These are phyloP conservation scores for Chlamydomonas urium DNA, from an alignment of 139 green algal genomes.

Conservation along the genomic window DNA sequence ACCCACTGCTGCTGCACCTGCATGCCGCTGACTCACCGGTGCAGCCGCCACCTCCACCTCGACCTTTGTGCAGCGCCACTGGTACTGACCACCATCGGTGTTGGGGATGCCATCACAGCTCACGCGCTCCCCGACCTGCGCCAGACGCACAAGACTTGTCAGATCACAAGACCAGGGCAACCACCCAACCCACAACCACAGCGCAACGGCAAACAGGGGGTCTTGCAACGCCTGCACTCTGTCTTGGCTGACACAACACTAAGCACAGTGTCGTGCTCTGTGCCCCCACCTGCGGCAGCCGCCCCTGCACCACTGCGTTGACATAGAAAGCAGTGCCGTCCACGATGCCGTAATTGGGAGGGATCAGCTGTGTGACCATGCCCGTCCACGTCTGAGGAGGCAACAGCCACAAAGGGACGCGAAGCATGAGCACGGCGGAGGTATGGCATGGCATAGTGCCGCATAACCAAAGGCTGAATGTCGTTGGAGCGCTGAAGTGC, in stretches of 20 bases:
- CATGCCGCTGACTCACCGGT: background rate
- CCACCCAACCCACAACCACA: no score
- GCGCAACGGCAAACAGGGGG: no score
- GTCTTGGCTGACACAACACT: background rate
- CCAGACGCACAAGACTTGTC: no score
- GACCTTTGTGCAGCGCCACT: slow-evolving; percentile 46
- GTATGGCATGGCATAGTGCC: background rate
- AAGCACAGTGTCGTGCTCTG: background rate
- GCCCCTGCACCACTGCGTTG: slow-evolving; percentile 20
- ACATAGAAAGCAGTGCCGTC: slow-evolving; percentile 58
- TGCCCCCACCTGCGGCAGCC: slow-evolving; percentile 5
- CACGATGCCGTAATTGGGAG: slow-evolving; percentile 66
- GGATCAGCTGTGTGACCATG: slow-evolving; percentile 54
- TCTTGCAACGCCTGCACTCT: no score
- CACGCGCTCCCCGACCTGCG: slow-evolving; percentile 51
- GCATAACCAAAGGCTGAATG: background rate
- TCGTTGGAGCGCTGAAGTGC: background rate
- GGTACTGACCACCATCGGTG: slow-evolving; percentile 52
- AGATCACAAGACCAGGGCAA: no score
- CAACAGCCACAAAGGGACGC: background rate
- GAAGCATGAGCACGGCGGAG: background rate
- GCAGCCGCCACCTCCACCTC: slow-evolving; percentile 2
- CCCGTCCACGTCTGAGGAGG: slow-evolving; percentile 35
- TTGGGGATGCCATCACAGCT: slow-evolving; percentile 51
- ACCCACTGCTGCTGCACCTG: no score